phyloP scores from a whole-genome alignment of 257 asterid genomes.

The Scutellaria baicalensis region DNA sequence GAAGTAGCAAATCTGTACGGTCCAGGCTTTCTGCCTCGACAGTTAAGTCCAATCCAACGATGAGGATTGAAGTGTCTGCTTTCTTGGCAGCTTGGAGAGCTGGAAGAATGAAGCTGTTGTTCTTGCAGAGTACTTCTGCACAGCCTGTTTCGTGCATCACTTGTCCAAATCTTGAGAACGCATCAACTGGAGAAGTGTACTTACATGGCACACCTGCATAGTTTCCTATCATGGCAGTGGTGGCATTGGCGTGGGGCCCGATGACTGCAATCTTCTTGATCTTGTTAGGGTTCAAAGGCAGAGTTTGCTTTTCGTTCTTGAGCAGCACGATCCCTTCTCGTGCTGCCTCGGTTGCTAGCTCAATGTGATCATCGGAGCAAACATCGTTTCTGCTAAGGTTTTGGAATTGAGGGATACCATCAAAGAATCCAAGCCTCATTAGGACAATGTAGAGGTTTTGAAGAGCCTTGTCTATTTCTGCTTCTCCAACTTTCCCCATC shows the following conservation, averaged over 20 bases:
- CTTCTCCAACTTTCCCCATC: conserved; percentile 29
- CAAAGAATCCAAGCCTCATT: conserved; percentile 48
- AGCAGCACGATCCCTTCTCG: conserved; percentile 46
- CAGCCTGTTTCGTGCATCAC: conserved; percentile 34
- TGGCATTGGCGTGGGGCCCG: conserved; percentile 46
- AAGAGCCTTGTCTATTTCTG: conserved; percentile 27
- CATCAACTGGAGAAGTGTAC: conserved; percentile 25
- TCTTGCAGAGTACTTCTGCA: conserved; percentile 22
- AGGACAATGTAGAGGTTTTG: conserved; percentile 23
- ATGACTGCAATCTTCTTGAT: conserved; percentile 29
- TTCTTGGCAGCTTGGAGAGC: conserved; percentile 32
- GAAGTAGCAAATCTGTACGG: conserved; percentile 24
- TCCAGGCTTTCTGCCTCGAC: conserved; percentile 38
- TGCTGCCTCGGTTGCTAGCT: conserved; percentile 44
- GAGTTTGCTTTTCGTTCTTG: conserved; percentile 21
- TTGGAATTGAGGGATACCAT: conserved; percentile 29
- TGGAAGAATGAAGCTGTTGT: conserved; percentile 7
- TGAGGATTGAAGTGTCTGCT: conserved; percentile 30
- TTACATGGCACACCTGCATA: conserved; percentile 44
- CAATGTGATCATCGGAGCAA: conserved; percentile 24
- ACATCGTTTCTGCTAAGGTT: conserved; percentile 26
- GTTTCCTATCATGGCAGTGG: conserved; percentile 33
- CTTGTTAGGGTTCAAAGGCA: conserved; percentile 22
- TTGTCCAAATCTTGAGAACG: conserved; percentile 5
- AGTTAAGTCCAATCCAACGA: conserved; percentile 26